phyloP scores from a whole-genome alignment of 2,329 filamentous ascomycete species.

The Colletotrichum sp. region DNA sequence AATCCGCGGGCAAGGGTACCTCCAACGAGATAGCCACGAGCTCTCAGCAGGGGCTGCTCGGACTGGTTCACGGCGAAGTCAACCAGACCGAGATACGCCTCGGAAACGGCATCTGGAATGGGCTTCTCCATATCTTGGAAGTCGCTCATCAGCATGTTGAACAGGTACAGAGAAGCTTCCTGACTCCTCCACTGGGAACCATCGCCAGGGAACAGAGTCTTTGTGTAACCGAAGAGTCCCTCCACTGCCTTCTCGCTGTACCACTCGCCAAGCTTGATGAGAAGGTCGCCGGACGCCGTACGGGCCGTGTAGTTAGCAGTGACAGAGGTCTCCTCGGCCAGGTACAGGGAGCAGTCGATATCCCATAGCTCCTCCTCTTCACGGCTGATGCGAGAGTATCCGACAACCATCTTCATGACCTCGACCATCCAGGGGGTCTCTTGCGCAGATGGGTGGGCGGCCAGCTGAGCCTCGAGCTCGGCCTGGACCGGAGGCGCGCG shows the following conservation, averaged over 20 bases:
- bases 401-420: constrained; percentile 83
- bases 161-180: constrained; percentile 83
- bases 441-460: constrained; percentile 60
- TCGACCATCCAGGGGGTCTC: constrained; percentile 83
- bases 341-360: constrained; percentile 92
- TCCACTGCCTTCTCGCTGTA: constrained; percentile 77
- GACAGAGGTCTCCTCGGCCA: constrained; percentile 93
- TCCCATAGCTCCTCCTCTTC: constrained; percentile 98
- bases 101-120: constrained; percentile 72
- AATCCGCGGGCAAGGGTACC: constrained; percentile 77
- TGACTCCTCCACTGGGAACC: constrained; percentile 63
- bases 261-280: constrained; percentile 95
- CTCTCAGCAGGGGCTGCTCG: constrained; percentile 79
- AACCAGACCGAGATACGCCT: constrained; percentile 80
- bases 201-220: constrained; percentile 70
- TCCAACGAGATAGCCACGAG: constrained; percentile 85
- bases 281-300: constrained; percentile 88
- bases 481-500: constrained; percentile 87
- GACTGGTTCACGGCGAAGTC: constrained; percentile 74
- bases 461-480: constrained; percentile 84
- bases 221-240: constrained; percentile 78
- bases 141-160: constrained; percentile 84
- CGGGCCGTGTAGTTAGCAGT: constrained; percentile 96
- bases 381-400: constrained; percentile 86
- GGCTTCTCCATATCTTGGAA: constrained; percentile 78